A percentile compares a stretch with the other conserved stretches of the same genome.
Evolutionary conservation across 306 rosid genomes (phyloP).

Genomic region (Chamaecrista fasciculata): DNA sequence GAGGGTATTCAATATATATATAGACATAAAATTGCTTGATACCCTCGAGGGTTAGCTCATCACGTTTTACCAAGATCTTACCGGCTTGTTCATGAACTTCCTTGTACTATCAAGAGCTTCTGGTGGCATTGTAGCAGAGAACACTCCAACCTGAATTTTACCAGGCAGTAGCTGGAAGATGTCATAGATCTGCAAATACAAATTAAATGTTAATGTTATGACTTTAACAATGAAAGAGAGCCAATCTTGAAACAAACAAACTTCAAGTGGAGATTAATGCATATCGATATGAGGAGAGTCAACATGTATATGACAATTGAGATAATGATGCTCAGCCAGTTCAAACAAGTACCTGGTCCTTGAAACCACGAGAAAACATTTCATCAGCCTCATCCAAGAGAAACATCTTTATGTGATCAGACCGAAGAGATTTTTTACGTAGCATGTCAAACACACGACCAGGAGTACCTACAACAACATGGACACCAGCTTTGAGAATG

Average conservation of each 20-base stretch:
- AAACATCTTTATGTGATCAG: conserved; percentile 82
- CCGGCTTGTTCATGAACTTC: conserved; percentile 96
- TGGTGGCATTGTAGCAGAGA: conserved; percentile 98
- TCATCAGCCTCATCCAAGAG: conserved; percentile 96
- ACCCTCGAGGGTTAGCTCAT: conserved; percentile 93
- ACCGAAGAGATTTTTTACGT: conserved; percentile 86
- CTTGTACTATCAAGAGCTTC: too few relatives aligned
- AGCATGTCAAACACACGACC: too few relatives aligned
- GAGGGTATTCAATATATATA: too few relatives aligned
- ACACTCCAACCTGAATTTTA: conserved; percentile 90
- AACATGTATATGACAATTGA: not conserved
- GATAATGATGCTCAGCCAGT: not conserved
- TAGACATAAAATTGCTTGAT: conserved; percentile 90
- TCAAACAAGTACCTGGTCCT: conserved; percentile 74
- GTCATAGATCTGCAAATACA: conserved; percentile 76
- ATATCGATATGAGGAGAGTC: not conserved
- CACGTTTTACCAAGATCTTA: conserved; percentile 92
- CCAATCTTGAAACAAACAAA: not conserved
- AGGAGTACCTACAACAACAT: conserved; percentile 92
- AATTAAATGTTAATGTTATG: conserved; percentile 13
- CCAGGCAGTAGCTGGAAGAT: conserved; percentile 92
- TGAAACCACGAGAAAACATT: conserved; percentile 98
- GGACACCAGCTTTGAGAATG: conserved; percentile 95
- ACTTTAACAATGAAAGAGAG: not conserved
- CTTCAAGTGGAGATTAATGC: not conserved